Evolutionary conservation across 169 alveolate species (phyloP), one percentile per base, ranked within the genome.

Genomic region (Plasmodium fragile): DNA sequence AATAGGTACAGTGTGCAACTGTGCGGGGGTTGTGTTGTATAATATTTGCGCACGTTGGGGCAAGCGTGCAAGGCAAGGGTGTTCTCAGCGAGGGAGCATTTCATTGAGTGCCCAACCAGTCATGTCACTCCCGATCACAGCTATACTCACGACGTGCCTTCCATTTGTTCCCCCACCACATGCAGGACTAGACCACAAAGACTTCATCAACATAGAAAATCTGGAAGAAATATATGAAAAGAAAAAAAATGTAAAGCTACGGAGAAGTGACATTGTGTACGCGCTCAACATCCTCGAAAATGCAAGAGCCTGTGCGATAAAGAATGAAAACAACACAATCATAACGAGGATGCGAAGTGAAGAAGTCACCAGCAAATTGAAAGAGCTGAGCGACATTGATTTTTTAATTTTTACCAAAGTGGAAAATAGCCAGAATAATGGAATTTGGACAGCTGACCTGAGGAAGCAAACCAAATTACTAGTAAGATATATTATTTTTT

Each of bases 361-460:
- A 84, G 97, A 93, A 69, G 95, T 97, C 16, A 96, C 97, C 18
- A 97, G 95, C 34, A 96, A 96, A 79, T 93, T 98, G 72, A 93
- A 97, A 92, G 95, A 95, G 79, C 96, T 98, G 69, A 96, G 97
- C 55, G 97, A 96, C 69, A 95, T 94, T 49, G 99, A 98, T 87
- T 98, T 97, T 95, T 93, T 95, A 43, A 97, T 98, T 4, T 98
- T 94, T 94, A 97, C 98, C 78, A 96, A 98, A 77, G 97, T 98
- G 52, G 99, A 98, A 92, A 95, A 97, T 28, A 98, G 99, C 30
- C 99, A 98, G 5, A 97, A 96, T 69, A 96, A 96, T 72, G 98
- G 99, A 70, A 97, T 97, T 30, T 98, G 99, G 99, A 97, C 99
- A 25, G 98, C 98, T 5, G 99, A 98, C 92, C 94, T 98, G 30